Conservation (phyloP, 2,329 filamentous ascomycete species). For the Dactylellina parvicollis region DNA sequence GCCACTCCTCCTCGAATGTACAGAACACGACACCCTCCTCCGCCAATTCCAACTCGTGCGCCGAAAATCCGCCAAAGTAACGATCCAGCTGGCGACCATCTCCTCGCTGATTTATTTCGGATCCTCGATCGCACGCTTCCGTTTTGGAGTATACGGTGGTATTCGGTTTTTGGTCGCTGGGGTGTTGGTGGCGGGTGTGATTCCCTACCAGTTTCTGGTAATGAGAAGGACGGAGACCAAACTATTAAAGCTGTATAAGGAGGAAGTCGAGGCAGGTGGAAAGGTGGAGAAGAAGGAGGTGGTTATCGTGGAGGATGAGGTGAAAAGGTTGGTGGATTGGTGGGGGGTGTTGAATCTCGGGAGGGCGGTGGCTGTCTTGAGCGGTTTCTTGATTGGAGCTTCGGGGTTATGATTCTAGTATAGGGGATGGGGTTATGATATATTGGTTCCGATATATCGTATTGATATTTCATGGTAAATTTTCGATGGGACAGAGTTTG, state of each 20-base stretch:
- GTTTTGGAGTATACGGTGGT: neutral
- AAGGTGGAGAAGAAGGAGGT: neutral
- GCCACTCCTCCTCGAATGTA: slow-evolving; percentile 27
- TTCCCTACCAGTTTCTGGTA: slow-evolving; percentile 22
- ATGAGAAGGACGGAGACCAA: slow-evolving; percentile 37
- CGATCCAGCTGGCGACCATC: neutral
- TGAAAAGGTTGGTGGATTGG: slow-evolving; percentile 38
- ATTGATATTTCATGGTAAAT: no score
- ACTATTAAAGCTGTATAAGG: slow-evolving; percentile 24
- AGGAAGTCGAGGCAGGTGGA: slow-evolving; percentile 16
- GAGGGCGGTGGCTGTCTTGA: slow-evolving; percentile 11
- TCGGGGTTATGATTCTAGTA: neutral
- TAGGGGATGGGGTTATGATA: neutral
- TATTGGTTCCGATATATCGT: no score
- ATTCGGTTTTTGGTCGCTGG: slow-evolving; percentile 16
- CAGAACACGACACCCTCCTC: slow-evolving; percentile 32
- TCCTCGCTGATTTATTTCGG: slow-evolving; percentile 13
- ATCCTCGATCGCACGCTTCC: neutral
- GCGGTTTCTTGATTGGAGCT: slow-evolving; percentile 15
- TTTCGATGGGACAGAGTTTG: no score
- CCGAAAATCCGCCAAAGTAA: neutral
- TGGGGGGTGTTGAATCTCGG: slow-evolving; percentile 43
- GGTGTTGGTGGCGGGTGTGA: neutral
- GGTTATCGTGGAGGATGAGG: slow-evolving; percentile 37
- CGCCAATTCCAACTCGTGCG: slow-evolving; percentile 20